Base-by-base conservation (phyloP, 1,139 yeast species). In the Nakaseomyces sp. region DNA sequence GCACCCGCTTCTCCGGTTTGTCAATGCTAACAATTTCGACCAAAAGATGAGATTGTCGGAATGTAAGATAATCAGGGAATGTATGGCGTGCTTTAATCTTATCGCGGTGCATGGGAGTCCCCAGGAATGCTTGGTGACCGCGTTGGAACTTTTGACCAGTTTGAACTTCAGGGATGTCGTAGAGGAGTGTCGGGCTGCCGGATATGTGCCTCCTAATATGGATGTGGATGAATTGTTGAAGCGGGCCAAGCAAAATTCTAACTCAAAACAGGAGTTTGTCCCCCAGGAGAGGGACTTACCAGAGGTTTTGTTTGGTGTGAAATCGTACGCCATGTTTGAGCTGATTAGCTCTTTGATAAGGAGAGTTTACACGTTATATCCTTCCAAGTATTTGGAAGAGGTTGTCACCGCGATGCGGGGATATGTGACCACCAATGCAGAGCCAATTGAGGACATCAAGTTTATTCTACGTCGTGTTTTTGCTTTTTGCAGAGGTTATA, bases 361-460 rank as follows among this genome's bases (percentile, higher is more conserved):
- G 49, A 68, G 77, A 47, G 50, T 58, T n/a, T 46, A 42, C 22
- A 69, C 73, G 37, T 79, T 94, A 0, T 63, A 73, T 43, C 96
- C 96, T 12, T 82, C 95, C 1, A 73, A 85, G 49, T 85, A 84
- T 55, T 66, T 89, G 45, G 73, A 83, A 1, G 80, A 85, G 73
- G 75, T 80, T 1, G 70, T 79, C 0, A 61, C 81, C 1, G 69
- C 86, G 0, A 64, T 77, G 38, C 62, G 81, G 40, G 76, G 77
- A 43, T 68, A 76, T 44, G 57, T 76, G n/a, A 69, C 72, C 13
- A 54, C 60, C 15, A 78, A 77, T 55, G 58, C 63, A 16, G 61
- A 62, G 1, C 46, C 56, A 13, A 47, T 68, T 24, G 55, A 64
- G 16, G 61, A 64, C 19, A 58, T 63, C 5, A 63, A 73, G 13